Base-by-base conservation (phyloP, 371 early-diverging fungal species). In the Mucor irregularis region DNA sequence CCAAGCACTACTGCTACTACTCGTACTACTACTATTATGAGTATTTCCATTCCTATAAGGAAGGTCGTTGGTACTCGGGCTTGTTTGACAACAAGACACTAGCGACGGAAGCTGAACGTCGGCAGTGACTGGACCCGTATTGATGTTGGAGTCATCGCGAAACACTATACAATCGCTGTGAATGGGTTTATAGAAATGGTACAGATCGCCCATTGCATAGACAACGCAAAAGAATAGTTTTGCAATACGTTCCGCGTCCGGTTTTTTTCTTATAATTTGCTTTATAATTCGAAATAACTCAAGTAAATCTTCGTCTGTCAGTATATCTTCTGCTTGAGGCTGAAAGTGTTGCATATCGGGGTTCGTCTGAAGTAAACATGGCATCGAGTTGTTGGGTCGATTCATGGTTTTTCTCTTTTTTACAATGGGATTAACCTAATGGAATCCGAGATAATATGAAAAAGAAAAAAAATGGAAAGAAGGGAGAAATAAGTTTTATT, bases 321-420 rank as follows among this genome's bases (percentile, higher is more conserved):
- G 49, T 35, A 78, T 78, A 31, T 78, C 78, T 56, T 73, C 75
- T n/a, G 73, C 75, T 48, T 67, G 71, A 0, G 75, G 71, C 9
- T 66, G 49, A 35, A 57, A 63, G 17, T 53, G 49, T 25, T 31
- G 45, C 11, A 52, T 38, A 6, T 60, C 54, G 26, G 33, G 5
- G 26, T 42, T 19, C 29, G 49, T 34, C 40, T 59, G 60, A 11
- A 39, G 25, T 19, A 53, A 33, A 40, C 60, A 59, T 17, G 35
- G 34, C 31, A 39, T 29, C 6, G 56, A 48, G 17, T 42, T 21
- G 14, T 16, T 11, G n/a, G 49, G 26, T 17, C 25, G 39, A 40
- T 39, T 38, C 56, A 56, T 56, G 26, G 19, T 16, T 39, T 17
- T 39, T 19, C 21, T 39, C 10, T 39, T n/a, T 9, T 35, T 35